Base-by-base conservation (phyloP, 2,329 filamentous ascomycete species). In the Huntiella savannae region DNA sequence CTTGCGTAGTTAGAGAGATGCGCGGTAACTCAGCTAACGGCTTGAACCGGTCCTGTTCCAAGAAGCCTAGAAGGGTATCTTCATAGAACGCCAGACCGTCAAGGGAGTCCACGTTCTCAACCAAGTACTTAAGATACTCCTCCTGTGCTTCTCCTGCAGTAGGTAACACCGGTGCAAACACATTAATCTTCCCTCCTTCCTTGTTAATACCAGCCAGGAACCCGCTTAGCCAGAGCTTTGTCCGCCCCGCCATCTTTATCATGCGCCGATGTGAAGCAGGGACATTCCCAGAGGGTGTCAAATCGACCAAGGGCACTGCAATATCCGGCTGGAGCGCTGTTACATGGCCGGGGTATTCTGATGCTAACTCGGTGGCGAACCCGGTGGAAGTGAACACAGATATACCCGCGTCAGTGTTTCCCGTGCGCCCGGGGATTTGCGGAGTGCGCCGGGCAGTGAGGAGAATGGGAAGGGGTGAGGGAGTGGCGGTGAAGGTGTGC, bases 361-460 rank as follows among this genome's bases (percentile, higher is more conserved):
- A 67, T 0, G 76, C 73, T 32, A 73, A 71, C 33, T 96, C 65
- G 48, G 73, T 69, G 51, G 75, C 73, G 62, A 92, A 94, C 28
- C 91, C 91, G 1, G 85, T 83, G 0, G 86, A 88, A 2, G 91
- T 94, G 57, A 82, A 77, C 41, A 96, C 71, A 13, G 81, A 77
- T 37, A 96, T 68, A 40, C 77, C 71, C 35, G 72, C 73, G 51
- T 79, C 73, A 6, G 77, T 78, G 58, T 91, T 86, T 15, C 74
- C 73, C 52, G 76, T 66, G 0, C 83, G 82, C 5, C 79, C 75
- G 6, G 70, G 62, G 15, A 95, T 77, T 1, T 85, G 75, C 1
- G 87, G 82, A 42, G 79, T 75, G 32, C 88, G 72, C 46, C 91
- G 78, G 0, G 88, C 73, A 8, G 79, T 83, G 3, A 98, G 64